Percentiles rank a stretch among this genome's conserved stretches.
Conservation (phyloP, 208 protist genomes). For the Balamuthia mandrillaris region DNA sequence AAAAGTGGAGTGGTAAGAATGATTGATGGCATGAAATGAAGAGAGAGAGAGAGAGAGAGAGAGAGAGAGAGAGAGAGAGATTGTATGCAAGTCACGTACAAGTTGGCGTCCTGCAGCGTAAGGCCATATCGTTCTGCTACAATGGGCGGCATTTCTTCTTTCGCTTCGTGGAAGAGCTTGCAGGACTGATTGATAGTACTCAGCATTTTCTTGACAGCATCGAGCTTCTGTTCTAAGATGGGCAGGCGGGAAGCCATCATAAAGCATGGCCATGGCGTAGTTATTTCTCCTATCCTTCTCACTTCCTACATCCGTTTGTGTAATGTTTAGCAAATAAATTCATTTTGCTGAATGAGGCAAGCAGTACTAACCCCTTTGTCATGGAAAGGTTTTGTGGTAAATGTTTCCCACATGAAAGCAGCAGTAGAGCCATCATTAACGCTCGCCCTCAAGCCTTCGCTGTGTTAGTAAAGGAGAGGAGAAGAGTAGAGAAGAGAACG, state of each 20-base stretch:
- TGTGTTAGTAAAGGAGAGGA: background rate
- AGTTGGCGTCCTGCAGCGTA: slow-evolving; percentile 19
- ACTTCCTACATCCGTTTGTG: slow-evolving; percentile 14
- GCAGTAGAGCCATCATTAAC: slow-evolving; percentile 36
- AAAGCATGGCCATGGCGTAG: slow-evolving; percentile 49
- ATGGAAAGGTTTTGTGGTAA: slow-evolving; percentile 51
- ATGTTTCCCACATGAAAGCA: slow-evolving; percentile 48
- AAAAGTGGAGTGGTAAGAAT: background rate
- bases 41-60: background rate
- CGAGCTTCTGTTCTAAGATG: background rate
- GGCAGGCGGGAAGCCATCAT: slow-evolving; percentile 30
- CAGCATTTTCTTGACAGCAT: slow-evolving; percentile 18
- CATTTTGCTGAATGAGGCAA: background rate
- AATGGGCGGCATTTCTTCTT: background rate
- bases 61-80: background rate
- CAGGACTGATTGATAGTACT: slow-evolving; percentile 36
- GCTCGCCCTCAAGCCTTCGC: slow-evolving; percentile 34
- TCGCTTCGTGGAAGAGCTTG: slow-evolving; percentile 24
- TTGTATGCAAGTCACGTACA: background rate
- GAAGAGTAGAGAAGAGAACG: background rate
- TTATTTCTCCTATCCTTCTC: slow-evolving; percentile 39
- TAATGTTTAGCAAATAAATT: background rate
- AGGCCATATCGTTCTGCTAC: slow-evolving; percentile 32
- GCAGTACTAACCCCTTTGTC: slow-evolving; percentile 36
- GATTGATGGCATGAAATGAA: background rate